Conservation (phyloP, 1,139 yeast genomes). For the Magnusiomyces tetraspermus region DNA sequence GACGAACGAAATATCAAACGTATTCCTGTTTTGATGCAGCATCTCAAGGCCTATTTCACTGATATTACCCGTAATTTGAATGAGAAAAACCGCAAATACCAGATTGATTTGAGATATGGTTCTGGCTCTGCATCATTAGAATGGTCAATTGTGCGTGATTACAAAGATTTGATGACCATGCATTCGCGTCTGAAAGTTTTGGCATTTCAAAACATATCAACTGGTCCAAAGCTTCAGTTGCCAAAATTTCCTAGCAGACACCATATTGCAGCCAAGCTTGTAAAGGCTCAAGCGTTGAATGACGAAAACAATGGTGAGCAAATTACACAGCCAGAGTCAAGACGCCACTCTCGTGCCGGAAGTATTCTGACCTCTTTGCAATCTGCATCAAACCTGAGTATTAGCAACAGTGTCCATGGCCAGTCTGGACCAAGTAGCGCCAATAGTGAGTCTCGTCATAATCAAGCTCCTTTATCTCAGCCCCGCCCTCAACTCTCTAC, state of each 20-base stretch:
- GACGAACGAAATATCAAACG: conserved; percentile 73
- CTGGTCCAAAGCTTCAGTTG: conserved; percentile 18
- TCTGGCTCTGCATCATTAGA: conserved; percentile 67
- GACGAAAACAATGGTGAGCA: neutral
- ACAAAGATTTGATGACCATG: conserved; percentile 58
- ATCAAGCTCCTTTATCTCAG: neutral
- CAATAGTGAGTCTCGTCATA: neutral
- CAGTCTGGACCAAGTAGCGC: neutral
- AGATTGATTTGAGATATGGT: conserved; percentile 78
- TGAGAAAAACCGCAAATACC: conserved; percentile 47
- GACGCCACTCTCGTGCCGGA: neutral
- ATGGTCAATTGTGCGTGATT: conserved; percentile 72
- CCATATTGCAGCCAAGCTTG: conserved; percentile 7
- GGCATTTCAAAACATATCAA: conserved; percentile 32
- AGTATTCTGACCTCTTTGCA: neutral
- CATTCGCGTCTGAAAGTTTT: conserved; percentile 59
- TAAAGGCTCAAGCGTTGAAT: neutral
- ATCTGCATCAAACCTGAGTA: neutral
- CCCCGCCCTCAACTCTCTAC: conserved; percentile 3
- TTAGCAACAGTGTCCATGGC: neutral
- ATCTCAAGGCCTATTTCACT: conserved; percentile 56
- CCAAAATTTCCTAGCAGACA: conserved; percentile 29
- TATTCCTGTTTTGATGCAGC: conserved; percentile 70
- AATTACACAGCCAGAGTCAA: neutral
- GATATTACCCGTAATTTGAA: conserved; percentile 38